Conservation (phyloP, 352 stramenopile species). For the Globisporangium nagaii region DNA sequence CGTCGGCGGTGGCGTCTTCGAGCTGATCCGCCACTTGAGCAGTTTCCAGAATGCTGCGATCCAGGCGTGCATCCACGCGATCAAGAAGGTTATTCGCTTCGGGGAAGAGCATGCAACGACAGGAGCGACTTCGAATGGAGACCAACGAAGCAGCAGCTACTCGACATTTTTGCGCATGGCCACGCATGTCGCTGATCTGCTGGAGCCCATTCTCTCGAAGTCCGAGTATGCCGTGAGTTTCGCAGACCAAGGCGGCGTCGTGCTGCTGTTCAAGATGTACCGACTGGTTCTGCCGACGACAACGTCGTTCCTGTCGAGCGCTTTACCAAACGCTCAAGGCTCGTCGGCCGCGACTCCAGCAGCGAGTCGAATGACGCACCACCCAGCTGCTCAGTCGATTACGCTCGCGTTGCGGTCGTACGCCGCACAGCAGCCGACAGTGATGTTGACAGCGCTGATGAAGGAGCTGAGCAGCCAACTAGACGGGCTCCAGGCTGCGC, state of each 20-base stretch:
- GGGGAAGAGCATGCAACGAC: conserved; percentile 43
- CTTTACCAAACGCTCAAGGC: conserved; percentile 12
- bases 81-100: conserved; percentile 89
- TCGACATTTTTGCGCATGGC: conserved; percentile 54
- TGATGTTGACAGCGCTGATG: conserved; percentile 64
- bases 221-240: conserved; percentile 92
- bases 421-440: conserved; percentile 81
- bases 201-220: conserved; percentile 94
- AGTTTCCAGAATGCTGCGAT: conserved; percentile 84
- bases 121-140: not conserved
- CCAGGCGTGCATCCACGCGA: conserved; percentile 81
- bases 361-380: conserved; percentile 56
- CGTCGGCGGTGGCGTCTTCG: conserved; percentile 92
- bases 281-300: conserved; percentile 79
- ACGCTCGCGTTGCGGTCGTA: conserved; percentile 87
- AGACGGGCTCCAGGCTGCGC: conserved; percentile 30
- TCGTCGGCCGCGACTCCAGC: conserved; percentile 7
- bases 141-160: conserved; percentile 12
- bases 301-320: conserved; percentile 72
- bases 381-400: conserved; percentile 86
- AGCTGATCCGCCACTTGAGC: conserved; percentile 94
- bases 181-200: conserved; percentile 86
- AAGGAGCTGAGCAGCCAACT: conserved; percentile 55
- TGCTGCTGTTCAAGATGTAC: conserved; percentile 88
- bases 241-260: conserved; percentile 86